phyloP scores from a whole-genome alignment of 2,329 filamentous ascomycete genomes.

The Aspergillus texensis region DNA sequence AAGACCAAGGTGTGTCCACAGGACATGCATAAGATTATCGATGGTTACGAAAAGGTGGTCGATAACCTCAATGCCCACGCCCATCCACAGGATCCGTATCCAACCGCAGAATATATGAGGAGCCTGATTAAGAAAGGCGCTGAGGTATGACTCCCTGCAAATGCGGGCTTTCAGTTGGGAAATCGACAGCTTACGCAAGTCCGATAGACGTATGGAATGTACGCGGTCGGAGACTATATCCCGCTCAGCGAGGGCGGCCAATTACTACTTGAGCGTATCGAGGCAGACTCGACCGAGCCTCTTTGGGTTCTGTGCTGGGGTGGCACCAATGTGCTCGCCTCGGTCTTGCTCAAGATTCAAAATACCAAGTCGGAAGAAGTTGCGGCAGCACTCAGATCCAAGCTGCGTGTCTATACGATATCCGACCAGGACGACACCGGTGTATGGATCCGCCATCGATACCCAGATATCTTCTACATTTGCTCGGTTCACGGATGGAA shows the following conservation, averaged over 20 bases:
- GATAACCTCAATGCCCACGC: background rate
- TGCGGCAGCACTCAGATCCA: background rate
- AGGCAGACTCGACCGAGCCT: background rate
- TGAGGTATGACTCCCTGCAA: background rate
- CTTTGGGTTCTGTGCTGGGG: background rate
- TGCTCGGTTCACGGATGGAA: background rate
- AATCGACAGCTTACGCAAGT: background rate
- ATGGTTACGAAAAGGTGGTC: background rate
- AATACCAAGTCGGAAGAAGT: background rate
- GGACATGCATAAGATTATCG: background rate
- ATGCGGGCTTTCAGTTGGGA: background rate
- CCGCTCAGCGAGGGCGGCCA: background rate
- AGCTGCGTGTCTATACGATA: background rate
- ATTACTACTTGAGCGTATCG: background rate
- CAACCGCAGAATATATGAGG: background rate
- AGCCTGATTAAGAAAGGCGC: background rate
- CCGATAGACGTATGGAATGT: background rate
- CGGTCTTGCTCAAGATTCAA: background rate
- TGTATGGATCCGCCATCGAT: background rate
- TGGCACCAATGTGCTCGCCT: background rate
- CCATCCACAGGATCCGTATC: background rate
- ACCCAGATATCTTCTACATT: background rate
- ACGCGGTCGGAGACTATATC: background rate
- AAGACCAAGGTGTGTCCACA: background rate
- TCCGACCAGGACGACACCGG: background rate